A percentile compares a stretch with the other conserved stretches of the same genome.
Conservation (phyloP, 2,329 filamentous ascomycete genomes). For the Lithohypha guttulata region DNA sequence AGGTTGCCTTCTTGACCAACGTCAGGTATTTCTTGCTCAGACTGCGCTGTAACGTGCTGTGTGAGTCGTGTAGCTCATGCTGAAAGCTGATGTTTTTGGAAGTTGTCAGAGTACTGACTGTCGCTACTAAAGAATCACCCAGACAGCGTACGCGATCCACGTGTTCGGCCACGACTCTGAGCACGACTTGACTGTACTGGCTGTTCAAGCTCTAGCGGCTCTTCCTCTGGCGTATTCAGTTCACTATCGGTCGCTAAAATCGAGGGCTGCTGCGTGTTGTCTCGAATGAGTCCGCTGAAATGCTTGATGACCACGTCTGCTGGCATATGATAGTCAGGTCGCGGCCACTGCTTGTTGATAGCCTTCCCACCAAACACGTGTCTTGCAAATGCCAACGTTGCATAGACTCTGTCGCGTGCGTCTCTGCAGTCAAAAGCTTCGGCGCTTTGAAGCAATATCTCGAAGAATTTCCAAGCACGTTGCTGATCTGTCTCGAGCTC, state of each 20-base stretch:
- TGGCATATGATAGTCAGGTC: constrained; percentile 3
- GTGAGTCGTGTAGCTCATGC: too few species aligned
- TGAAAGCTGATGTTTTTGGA: too few species aligned
- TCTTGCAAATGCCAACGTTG: constrained; percentile 3
- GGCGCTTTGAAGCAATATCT: constrained; percentile 7
- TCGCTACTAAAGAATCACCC: too few species aligned
- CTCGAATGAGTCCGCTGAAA: constrained; percentile 2
- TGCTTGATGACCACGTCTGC: constrained; percentile 1
- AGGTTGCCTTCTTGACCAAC: too few species aligned
- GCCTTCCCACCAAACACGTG: constrained; percentile 4
- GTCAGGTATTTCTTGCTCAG: too few species aligned
- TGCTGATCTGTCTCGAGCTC: constrained; percentile 1
- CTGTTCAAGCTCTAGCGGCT: too few species aligned
- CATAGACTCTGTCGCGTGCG: constrained; percentile 4
- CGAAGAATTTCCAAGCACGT: constrained; percentile 9
- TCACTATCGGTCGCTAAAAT: constrained; percentile 3
- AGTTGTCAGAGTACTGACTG: too few species aligned
- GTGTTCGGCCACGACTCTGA: too few species aligned
- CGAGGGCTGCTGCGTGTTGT: constrained; percentile 1
- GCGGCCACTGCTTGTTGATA: constrained; percentile 9
- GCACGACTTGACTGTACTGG: too few species aligned
- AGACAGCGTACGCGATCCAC: too few species aligned
- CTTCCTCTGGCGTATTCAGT: too few species aligned
- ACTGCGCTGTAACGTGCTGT: too few species aligned
- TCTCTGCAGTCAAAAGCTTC: constrained; percentile 9